These are phyloP conservation scores for Colletotrichum limetticola DNA, from an alignment of 2,329 filamentous ascomycete genomes.

Conservation along the genomic window DNA sequence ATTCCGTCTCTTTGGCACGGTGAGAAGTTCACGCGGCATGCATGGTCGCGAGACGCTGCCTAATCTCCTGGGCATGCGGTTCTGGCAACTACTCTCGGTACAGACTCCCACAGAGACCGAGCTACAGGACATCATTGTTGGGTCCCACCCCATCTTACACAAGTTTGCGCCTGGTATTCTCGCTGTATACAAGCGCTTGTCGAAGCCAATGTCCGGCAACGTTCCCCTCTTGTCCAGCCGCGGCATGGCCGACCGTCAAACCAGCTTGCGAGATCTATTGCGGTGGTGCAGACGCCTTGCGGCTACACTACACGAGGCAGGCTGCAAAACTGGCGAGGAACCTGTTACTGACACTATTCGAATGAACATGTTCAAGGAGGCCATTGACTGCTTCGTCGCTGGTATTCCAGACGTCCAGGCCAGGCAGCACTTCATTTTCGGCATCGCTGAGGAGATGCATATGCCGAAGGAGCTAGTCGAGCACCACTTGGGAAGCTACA, in stretches of 20 bases:
- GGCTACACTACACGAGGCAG: slow-evolving; percentile 69
- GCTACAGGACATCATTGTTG: slow-evolving; percentile 77
- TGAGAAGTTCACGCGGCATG: slow-evolving; percentile 79
- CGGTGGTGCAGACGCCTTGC: slow-evolving; percentile 89
- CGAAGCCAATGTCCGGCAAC: slow-evolving; percentile 48
- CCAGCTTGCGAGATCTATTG: slow-evolving; percentile 81
- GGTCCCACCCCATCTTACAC: slow-evolving; percentile 76
- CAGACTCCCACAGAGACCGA: slow-evolving; percentile 74
- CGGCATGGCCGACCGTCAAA: slow-evolving; percentile 59
- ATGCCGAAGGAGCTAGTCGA: slow-evolving; percentile 84
- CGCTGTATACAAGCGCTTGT: slow-evolving; percentile 66
- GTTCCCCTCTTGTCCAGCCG: slow-evolving; percentile 54
- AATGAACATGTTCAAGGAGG: slow-evolving; percentile 93
- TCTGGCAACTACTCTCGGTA: slow-evolving; percentile 85
- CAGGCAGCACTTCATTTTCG: slow-evolving; percentile 69
- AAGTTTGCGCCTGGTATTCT: slow-evolving; percentile 70
- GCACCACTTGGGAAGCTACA: slow-evolving; percentile 79
- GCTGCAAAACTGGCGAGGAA: slow-evolving; percentile 73
- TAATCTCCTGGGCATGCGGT: slow-evolving; percentile 81
- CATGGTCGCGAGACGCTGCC: slow-evolving; percentile 76
- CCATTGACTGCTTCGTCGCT: slow-evolving; percentile 90
- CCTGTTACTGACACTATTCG: slow-evolving; percentile 76
- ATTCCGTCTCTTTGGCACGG: slow-evolving; percentile 92
- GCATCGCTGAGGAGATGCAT: slow-evolving; percentile 87
- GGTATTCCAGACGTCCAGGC: slow-evolving; percentile 76